Conservation (phyloP, 2,329 filamentous ascomycete genomes). For the Coleophoma eucalyptorum region DNA sequence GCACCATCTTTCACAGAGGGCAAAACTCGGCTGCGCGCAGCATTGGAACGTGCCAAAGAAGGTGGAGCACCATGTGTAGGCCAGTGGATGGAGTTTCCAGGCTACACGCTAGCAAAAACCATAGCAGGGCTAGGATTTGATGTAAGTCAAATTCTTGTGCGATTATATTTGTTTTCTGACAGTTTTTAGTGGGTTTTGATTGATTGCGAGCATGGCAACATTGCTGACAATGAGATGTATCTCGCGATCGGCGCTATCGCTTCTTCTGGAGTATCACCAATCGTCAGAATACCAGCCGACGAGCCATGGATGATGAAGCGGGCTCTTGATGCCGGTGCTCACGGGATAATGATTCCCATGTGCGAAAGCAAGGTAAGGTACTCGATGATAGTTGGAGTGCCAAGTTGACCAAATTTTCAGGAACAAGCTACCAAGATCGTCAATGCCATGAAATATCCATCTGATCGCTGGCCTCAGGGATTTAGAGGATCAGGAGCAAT, state of each 20-base stretch:
- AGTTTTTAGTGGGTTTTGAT: slow-evolving; percentile 52
- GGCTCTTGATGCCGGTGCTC: slow-evolving; percentile 51
- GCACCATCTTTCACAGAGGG: slow-evolving; percentile 7
- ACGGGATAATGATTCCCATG: slow-evolving; percentile 43
- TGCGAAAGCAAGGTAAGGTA: slow-evolving; percentile 15
- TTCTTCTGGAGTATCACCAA: slow-evolving; percentile 44
- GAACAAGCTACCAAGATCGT: slow-evolving; percentile 45
- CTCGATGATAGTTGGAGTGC: not conserved
- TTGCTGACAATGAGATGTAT: slow-evolving; percentile 49
- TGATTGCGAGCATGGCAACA: slow-evolving; percentile 51
- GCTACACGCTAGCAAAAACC: slow-evolving; percentile 27
- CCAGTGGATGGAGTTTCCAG: slow-evolving; percentile 29
- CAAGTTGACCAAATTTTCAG: slow-evolving; percentile 7
- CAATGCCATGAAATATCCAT: slow-evolving; percentile 46
- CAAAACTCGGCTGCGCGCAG: slow-evolving; percentile 25
- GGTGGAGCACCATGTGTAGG: slow-evolving; percentile 25
- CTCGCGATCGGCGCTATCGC: slow-evolving; percentile 51
- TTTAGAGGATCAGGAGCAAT: slow-evolving; percentile 49
- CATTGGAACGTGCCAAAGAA: slow-evolving; percentile 24
- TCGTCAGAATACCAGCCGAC: slow-evolving; percentile 52
- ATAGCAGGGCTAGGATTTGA: slow-evolving; percentile 26
- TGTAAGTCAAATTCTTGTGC: slow-evolving; percentile 14
- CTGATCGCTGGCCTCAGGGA: slow-evolving; percentile 33
- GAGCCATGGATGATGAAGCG: slow-evolving; percentile 51
- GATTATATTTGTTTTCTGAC: not conserved